phyloP scores from a whole-genome alignment of 2,329 filamentous ascomycete genomes.

The Zasmidium citrigriseum region DNA sequence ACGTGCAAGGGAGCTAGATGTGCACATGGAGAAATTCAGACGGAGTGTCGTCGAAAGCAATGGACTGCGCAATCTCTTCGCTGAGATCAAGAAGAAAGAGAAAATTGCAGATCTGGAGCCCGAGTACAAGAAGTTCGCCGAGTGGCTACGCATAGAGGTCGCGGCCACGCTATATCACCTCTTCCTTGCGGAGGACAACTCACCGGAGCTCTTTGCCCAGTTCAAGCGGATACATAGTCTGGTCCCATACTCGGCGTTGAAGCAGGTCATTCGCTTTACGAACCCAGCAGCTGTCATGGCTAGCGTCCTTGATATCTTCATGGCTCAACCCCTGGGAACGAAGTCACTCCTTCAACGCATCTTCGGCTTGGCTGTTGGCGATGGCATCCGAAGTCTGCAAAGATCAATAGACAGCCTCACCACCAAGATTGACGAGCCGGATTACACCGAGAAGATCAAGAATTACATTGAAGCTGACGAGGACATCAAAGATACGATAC shows the following conservation, averaged over 20 bases:
- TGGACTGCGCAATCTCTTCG: conserved; percentile 87
- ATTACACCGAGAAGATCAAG: conserved; percentile 79
- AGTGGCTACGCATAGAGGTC: conserved; percentile 96
- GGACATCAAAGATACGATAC: conserved; percentile 70
- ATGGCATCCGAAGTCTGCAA: conserved; percentile 85
- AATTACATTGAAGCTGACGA: conserved; percentile 76
- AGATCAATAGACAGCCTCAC: conserved; percentile 79
- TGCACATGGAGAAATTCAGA: conserved; percentile 89
- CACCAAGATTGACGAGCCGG: conserved; percentile 75
- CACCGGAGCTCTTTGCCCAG: conserved; percentile 92
- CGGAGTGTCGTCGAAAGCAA: conserved; percentile 72
- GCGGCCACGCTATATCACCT: conserved; percentile 96
- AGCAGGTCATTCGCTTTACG: conserved; percentile 94
- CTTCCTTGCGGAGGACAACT: conserved; percentile 97
- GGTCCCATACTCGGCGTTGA: conserved; percentile 88
- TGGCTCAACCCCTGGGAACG: conserved; percentile 90
- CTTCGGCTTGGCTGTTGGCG: conserved; percentile 85
- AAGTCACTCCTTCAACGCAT: conserved; percentile 91
- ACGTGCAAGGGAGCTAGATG: conserved; percentile 87
- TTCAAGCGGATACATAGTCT: conserved; percentile 92
- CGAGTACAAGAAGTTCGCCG: conserved; percentile 96
- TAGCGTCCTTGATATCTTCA: conserved; percentile 89
- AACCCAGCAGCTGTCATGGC: conserved; percentile 98
- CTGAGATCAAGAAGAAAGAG: conserved; percentile 87
- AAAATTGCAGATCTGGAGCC: conserved; percentile 85